Base-by-base conservation (phyloP, 345 rosid species). In the Ceriops tagal region DNA sequence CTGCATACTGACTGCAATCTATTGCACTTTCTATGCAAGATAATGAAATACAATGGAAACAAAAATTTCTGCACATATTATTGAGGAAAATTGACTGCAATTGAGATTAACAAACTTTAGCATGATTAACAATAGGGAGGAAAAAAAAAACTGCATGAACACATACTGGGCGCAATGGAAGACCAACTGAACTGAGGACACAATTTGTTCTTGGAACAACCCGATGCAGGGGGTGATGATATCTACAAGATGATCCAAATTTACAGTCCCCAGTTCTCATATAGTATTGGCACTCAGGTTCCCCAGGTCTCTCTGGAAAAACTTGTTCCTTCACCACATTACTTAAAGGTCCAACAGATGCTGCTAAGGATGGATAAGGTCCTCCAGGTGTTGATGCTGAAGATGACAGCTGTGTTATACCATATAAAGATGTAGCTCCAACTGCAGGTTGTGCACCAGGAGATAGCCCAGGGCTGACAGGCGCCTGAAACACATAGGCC, bases 301-400 rank as follows among this genome's bases (percentile, higher is more conserved):
- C 77, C 8, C 73, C 77, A 10, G 77, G 77, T 56, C 77, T 74
- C 72, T 74, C 77, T 11, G 77, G 77, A 68, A 68, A 74, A 20
- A 26, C 37, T 27, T 61, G 77, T 21, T 67, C 77, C 77, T 43
- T 73, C 67, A 15, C 62, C 8, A 32, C 53, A 73, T 60, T 27
- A 5, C 67, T 43, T n/a, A 46, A 73, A 21, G 49, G 66, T 43
- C 56, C 66, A 61, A 6, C 58, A 67, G 62, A 64, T 27, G 71
- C 43, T 18, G 55, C 30, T 21, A 32, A 64, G 5, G 77, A 62
- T 1, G 72, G 69, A 28, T 74, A 68, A 39, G 63, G 46, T 62
- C 73, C 72, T 13, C 46, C 60, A 55, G 57, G 72, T 30, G 58
- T 9, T 6, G 37, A 34, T 34, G 37, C 51, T 53, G 77, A 37